A percentile compares a stretch with the other conserved stretches of the same genome.
Evolutionary conservation across 1,139 yeast genomes (phyloP).

Genomic region (Eremothecium cymbalariae): DNA sequence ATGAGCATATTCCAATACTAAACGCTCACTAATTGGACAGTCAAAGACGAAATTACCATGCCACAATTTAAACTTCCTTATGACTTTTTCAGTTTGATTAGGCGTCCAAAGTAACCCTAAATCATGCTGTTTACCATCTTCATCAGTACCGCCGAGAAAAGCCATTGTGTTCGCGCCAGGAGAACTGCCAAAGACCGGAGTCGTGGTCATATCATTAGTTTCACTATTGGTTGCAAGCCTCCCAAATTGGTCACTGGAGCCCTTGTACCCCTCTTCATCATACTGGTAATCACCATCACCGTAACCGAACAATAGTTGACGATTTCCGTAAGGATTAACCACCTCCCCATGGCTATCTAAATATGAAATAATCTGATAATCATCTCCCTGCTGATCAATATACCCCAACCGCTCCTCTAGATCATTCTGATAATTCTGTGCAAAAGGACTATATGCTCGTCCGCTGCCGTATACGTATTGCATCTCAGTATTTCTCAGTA

Average conservation of each 20-base stretch:
- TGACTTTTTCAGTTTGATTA: conserved; percentile 14
- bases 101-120: conserved; percentile 1
- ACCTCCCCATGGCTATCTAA: conserved; percentile 30
- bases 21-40: conserved; percentile 53
- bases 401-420: conserved; percentile 23
- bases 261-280: not conserved
- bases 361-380: conserved; percentile 31
- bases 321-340: conserved; percentile 28
- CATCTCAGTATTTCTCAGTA: conserved; percentile 13
- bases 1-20: conserved; percentile 41
- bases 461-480: conserved; percentile 9
- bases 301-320: conserved; percentile 1
- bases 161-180: conserved; percentile 15
- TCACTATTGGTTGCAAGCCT: conserved; percentile 6
- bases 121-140: conserved; percentile 13
- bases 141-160: conserved; percentile 14
- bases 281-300: not conserved
- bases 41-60: conserved; percentile 60
- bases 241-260: not conserved
- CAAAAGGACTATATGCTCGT: too few relatives aligned
- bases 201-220: not conserved
- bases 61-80: conserved; percentile 31
- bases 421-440: too few relatives aligned
- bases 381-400: conserved; percentile 31
- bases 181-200: conserved; percentile 1